Evolutionary conservation across 2,329 filamentous ascomycete genomes (phyloP), one percentile per base, ranked within the genome.

Genomic region (Hypoxylon sp.): DNA sequence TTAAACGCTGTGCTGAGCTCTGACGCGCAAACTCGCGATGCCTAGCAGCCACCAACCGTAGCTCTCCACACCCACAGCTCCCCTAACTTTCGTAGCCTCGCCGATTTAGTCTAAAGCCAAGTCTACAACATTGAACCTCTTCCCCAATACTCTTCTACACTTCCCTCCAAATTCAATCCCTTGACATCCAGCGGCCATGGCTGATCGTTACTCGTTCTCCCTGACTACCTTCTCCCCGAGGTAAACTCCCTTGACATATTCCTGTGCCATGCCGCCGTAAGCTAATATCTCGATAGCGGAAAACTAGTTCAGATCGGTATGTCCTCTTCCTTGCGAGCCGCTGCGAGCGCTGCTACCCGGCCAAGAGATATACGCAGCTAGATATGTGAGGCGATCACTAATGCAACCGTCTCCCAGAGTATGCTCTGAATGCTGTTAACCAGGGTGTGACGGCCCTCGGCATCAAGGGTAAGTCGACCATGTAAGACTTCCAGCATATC

Each of bases 151-250:
- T 54, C 18, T 35, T 48, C 23, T 49, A 49, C 24, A 35, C 48
- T 54, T 35, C 18, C 46, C 23, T 49, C 51, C 55, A 43, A 58
- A 52, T 48, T 40, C 37, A 42, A 58, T 56, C 53, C 43, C 37
- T 43, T 46, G 45, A 67, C 40, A 49, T 45, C 53, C 58, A 38
- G 61, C 58, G 70, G 81, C 67, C 75, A 99, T 99, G 94, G 94
- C 95, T 74, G 95, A 99, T 80, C 86, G 95, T 83, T 99, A 99
- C 80, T 97, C 94, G 53, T 99, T 99, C 88, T 99, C 95, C 59
- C 86, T 99, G 76, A 99, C 95, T 65, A 99, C 95, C 66, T 99
- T 99, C 88, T 98, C 95, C 73, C 95, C 95, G 77, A 99, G 94
- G 95, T 96, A 88, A 79, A 87, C 73, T 74, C 66, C 67, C 69